These are phyloP conservation scores for Byssoonygena ceratinophila DNA, from an alignment of 2,329 filamentous ascomycete genomes.

Conservation along the genomic window DNA sequence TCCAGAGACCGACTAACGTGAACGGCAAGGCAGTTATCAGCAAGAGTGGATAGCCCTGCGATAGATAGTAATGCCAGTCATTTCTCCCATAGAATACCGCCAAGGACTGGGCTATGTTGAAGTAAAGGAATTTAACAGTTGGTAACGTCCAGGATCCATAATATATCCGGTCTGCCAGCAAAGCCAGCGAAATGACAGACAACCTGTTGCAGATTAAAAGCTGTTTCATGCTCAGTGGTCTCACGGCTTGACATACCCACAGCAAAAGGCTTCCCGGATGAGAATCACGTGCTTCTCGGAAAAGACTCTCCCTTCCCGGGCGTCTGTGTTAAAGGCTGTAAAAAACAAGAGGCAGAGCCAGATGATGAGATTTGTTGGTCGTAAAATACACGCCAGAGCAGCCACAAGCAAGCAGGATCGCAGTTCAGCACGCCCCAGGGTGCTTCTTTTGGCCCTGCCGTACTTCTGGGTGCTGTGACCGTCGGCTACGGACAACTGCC, in stretches of 20 bases:
- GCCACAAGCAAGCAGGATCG: conserved; percentile 62
- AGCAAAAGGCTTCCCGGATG: conserved; percentile 53
- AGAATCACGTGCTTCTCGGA: conserved; percentile 37
- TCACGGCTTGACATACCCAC: conserved; percentile 33
- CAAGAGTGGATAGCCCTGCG: conserved; percentile 78
- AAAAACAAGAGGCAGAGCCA: conserved; percentile 60
- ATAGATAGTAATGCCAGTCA: conserved; percentile 84
- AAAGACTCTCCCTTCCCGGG: background rate
- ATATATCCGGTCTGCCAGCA: conserved; percentile 62
- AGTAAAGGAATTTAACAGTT: conserved; percentile 73
- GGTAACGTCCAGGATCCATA: conserved; percentile 84
- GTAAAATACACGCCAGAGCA: conserved; percentile 69
- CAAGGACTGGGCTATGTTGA: conserved; percentile 79
- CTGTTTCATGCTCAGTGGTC: background rate
- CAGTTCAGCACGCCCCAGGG: conserved; percentile 33
- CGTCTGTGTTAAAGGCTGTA: conserved; percentile 33
- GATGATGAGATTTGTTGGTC: conserved; percentile 80
- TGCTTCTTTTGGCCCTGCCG: background rate
- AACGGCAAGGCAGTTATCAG: conserved; percentile 78
- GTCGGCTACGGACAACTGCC: conserved; percentile 46
- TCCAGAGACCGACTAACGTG: conserved; percentile 52
- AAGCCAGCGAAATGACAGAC: conserved; percentile 52
- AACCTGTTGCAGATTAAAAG: conserved; percentile 7
- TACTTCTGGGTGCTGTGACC: background rate
- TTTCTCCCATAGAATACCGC: conserved; percentile 89